phyloP scores from a whole-genome alignment of 2,329 filamentous ascomycete species.

The Phialemoniopsis sp. region DNA sequence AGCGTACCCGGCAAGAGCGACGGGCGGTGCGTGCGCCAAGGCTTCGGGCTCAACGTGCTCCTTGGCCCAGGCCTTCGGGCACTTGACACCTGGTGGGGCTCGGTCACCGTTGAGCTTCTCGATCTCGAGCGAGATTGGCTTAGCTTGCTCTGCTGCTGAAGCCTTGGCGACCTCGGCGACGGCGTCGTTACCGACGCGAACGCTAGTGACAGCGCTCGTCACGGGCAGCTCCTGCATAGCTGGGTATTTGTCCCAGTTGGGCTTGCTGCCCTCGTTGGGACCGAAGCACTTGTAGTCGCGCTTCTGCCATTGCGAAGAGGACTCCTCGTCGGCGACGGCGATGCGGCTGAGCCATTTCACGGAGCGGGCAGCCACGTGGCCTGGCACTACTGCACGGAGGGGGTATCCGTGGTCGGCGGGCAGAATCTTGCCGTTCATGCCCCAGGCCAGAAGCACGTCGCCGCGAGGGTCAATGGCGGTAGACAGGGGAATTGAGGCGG shows the following conservation, averaged over 20 bases:
- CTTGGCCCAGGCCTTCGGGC: conserved; percentile 9
- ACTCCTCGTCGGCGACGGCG: conserved; percentile 62
- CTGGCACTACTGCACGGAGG: conserved; percentile 57
- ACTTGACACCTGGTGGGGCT: conserved; percentile 9
- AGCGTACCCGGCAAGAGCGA: conserved; percentile 57
- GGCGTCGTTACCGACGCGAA: conserved; percentile 24
- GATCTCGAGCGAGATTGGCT: neutral
- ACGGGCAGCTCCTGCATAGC: conserved; percentile 68
- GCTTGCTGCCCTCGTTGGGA: conserved; percentile 52
- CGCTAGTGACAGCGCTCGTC: conserved; percentile 59
- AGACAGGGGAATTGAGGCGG: conserved; percentile 55
- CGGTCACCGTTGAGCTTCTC: conserved; percentile 2
- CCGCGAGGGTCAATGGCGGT: conserved; percentile 55
- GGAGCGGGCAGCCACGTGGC: conserved; percentile 61
- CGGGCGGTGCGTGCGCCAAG: conserved; percentile 9
- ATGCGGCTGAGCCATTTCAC: conserved; percentile 68
- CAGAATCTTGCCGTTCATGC: conserved; percentile 62
- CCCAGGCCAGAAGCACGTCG: conserved; percentile 63
- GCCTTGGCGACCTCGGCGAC: no score
- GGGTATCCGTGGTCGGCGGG: conserved; percentile 65
- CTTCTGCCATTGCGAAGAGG: conserved; percentile 60
- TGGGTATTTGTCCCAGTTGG: conserved; percentile 59
- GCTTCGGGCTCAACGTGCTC: neutral
- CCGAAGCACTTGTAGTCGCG: conserved; percentile 68
- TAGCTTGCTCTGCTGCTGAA: neutral